Base-by-base conservation (phyloP, 2,329 filamentous ascomycete species). In the Colletotrichum chlorophyti region DNA sequence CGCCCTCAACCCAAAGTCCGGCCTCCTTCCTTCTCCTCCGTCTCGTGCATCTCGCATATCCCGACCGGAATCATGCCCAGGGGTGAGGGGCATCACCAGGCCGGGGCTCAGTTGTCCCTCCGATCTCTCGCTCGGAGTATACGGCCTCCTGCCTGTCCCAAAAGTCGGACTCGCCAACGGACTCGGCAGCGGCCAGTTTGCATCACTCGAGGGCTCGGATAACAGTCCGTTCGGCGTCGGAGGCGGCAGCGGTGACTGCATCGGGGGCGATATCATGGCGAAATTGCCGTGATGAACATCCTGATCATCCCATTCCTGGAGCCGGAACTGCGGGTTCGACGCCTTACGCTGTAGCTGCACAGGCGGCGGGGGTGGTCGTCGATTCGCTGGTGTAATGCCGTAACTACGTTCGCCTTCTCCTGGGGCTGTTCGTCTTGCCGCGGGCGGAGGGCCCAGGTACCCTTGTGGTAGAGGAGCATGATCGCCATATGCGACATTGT, bases 1-100 rank as follows among this genome's bases (percentile, higher is more conserved):
- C 19, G 58, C 61, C 6, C 61, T 50, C 27, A 63, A 21, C 2
- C 61, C 58, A 40, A 61, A 61, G 31, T 63, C 61, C 5, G 61
- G 61, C 21, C 61, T 38, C 15, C 53, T 29, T 14, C 37, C 27
- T 2, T 58, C 46, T 4, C 27, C 55, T 15, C 26, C n/a, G n/a
- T n/a, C n/a, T n/a, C n/a, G n/a, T n/a, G n/a, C n/a, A n/a, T n/a
- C n/a, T n/a, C n/a, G n/a, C n/a, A n/a, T n/a, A n/a, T n/a, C n/a
- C n/a, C n/a, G n/a, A n/a, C n/a, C n/a, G n/a, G n/a, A n/a, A n/a
- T n/a, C n/a, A n/a, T n/a, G 15, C 1, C 47, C 38, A 17, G 37
- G 6, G 11, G 45, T 24, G 17, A 17, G 3, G 6, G 53, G 19
- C 47, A 45, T 29, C 32, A 21, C 26, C 21, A 29, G 35, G 35